Base-by-base conservation (phyloP, 2,329 filamentous ascomycete species). In the Penicillium sp. region DNA sequence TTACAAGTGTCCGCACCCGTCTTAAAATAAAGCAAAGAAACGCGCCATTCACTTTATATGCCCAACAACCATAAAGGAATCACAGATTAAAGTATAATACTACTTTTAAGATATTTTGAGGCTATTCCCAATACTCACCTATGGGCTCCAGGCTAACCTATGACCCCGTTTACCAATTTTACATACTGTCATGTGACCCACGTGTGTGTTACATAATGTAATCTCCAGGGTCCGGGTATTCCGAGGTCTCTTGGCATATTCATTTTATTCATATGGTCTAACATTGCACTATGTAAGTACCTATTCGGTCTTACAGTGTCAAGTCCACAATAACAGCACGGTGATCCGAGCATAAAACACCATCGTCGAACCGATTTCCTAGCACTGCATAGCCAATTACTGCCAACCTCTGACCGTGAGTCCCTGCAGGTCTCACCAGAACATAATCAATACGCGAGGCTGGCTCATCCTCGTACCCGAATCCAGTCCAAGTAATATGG, bases 261-360 rank as follows among this genome's bases (percentile, higher is more conserved):
- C 23, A 38, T 38, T 31, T 9, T 5, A 31, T 31, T 31, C 27
- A 27, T 17, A 9, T 17, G 7, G 21, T 19, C n/a, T 25, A 23
- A 42, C 23, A 17, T 42, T 42, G 15, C 13, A 19, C 15, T 13
- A 45, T n/a, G 1, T n/a, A 27, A 6, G 17, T 29, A 47, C 12
- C 43, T 31, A 29, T 19, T 27, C 12, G 13, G 12, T 9, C 19
- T 41, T 38, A 10, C 6, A 54, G 27, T 13, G 27, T 35, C 29
- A 57, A 43, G 10, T 57, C 55, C 50, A 57, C 80, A 46, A 86
- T 78, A 6, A 86, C 84, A 46, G 80, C 81, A 46, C 82, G 75
- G 68, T 86, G 84, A 66, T 86, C 84, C 57, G 81, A 85, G 55
- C 73, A 77, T 63, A 77, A 82, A 3, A 85, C 72, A 2, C 77